Evolutionary conservation across 768 basidiomycete species (phyloP), one percentile per base, ranked within the genome.

Genomic region (Asterophora lycoperdoides): DNA sequence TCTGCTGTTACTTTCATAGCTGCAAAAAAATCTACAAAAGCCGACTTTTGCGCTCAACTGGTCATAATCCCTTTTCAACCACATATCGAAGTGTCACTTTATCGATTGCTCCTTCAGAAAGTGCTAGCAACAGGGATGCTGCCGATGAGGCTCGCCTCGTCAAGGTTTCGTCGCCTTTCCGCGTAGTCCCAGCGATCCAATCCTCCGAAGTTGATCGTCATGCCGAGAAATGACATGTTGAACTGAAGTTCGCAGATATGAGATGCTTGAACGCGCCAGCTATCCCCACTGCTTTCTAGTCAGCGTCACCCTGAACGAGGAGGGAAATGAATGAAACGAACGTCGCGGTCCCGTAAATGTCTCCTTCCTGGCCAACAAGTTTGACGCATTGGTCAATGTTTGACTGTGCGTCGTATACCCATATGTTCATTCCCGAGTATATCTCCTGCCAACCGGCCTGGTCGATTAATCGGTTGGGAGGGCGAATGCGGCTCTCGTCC

Each of bases 301-400:
- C n/a, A 32, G 53, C 18, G 35, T 2, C n/a, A 26, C 34, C 10
- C 54, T 15, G 35, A 36, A 7, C 30, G 44, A 15, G 34, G 45
- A n/a, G n/a, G 33, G 17, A 1, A 50, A 41, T 11, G 23, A 23
- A 23, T 5, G 26, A 41, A 15, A 75, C 84, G 64, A 60, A 88
- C 87, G 86, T 86, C 45, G 86, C 88, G 26, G 86, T 85, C 23
- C 87, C 86, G 56, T 89, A 89, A 53, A 81, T 64, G 53, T 81
- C 78, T n/a, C 78, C 75, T 46, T 68, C 59, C 54, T 76, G 78
- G 58, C 74, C 79, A 8, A 91, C 78, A n/a, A 86, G 68, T 40
- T 86, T 75, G 44, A 76, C 82, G 52, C 80, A 86, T 52, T 77
- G 77, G 63, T 90, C 87, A 11, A 44, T 46, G 58, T 86, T 86